Evolutionary conservation across 305 asterid species (phyloP).

Genomic region (Solanum chacoense): DNA sequence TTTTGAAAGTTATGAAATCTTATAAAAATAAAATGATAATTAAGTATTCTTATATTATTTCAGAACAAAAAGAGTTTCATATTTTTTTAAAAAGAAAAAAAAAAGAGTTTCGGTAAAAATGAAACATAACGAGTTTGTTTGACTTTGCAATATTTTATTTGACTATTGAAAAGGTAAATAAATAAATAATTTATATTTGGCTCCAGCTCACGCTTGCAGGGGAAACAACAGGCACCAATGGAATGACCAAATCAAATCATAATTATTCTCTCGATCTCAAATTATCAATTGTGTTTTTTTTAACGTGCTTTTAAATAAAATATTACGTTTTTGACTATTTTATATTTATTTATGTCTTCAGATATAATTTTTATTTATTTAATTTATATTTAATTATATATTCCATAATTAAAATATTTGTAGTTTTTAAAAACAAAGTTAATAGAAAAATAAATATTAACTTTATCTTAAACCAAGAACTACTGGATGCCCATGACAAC

Average conservation of each 20-base stretch:
- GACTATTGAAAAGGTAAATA: not conserved
- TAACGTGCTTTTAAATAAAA: not conserved
- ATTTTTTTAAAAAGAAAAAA: too few species aligned
- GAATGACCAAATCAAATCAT: not conserved
- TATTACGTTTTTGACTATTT: fast-evolving
- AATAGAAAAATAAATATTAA: not conserved
- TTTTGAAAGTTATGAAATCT: not conserved
- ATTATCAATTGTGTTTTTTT: not conserved
- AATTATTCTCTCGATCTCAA: not conserved
- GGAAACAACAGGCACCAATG: not conserved
- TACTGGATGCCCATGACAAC: not conserved
- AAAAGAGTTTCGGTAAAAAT: not conserved
- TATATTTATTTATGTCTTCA: not conserved
- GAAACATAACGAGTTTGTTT: not conserved
- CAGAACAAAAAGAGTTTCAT: not conserved
- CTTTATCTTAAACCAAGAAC: not conserved
- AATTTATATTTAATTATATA: too few species aligned
- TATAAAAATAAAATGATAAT: not conserved
- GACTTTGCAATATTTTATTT: not conserved
- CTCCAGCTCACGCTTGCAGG: not conserved
- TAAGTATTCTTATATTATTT: not conserved
- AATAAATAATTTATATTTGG: not conserved
- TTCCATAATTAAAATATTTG: not conserved
- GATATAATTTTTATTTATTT: not conserved
- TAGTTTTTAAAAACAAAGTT: not conserved